phyloP scores from a whole-genome alignment of 768 basidiomycete genomes.

The Suillus hirtellus region DNA sequence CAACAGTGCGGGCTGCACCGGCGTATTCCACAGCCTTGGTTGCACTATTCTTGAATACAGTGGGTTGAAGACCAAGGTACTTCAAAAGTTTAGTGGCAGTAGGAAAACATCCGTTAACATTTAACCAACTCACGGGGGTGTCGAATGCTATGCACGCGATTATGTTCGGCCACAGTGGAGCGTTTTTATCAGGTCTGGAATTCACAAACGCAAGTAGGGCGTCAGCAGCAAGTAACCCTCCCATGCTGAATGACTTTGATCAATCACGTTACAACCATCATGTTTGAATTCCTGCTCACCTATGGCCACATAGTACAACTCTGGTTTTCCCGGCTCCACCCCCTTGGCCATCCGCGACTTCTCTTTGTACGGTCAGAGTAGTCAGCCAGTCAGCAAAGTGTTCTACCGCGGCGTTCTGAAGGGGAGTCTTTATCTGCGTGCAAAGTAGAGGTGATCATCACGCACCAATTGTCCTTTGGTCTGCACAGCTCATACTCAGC shows the following conservation, averaged over 20 bases:
- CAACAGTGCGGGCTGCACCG: constrained; percentile 61
- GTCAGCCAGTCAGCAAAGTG: constrained; percentile 93
- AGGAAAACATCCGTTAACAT: background rate
- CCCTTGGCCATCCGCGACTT: constrained; percentile 72
- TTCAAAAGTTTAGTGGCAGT: constrained; percentile 30
- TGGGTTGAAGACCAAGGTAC: constrained; percentile 88
- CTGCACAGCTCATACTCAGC: constrained; percentile 35
- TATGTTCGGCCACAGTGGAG: constrained; percentile 86
- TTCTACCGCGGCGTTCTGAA: constrained; percentile 75
- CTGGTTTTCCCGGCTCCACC: constrained; percentile 73
- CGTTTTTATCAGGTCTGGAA: constrained; percentile 60
- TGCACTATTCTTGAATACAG: constrained; percentile 81
- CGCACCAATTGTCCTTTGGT: constrained; percentile 89
- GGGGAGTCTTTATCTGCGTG: constrained; percentile 9
- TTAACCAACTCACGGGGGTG: constrained; percentile 70
- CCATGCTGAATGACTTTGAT: constrained; percentile 65
- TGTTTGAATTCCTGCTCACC: constrained; percentile 41
- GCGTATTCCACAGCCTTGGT: constrained; percentile 75
- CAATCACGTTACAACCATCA: constrained; percentile 1
- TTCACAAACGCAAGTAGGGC: constrained; percentile 71
- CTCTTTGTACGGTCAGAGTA: constrained; percentile 81
- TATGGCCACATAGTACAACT: constrained; percentile 89
- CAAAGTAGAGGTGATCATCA: constrained; percentile 15
- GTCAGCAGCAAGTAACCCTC: constrained; percentile 87
- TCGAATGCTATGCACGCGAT: constrained; percentile 86